Conservation (phyloP, 768 basidiomycete species). For the Rhodotorula diobovata region DNA sequence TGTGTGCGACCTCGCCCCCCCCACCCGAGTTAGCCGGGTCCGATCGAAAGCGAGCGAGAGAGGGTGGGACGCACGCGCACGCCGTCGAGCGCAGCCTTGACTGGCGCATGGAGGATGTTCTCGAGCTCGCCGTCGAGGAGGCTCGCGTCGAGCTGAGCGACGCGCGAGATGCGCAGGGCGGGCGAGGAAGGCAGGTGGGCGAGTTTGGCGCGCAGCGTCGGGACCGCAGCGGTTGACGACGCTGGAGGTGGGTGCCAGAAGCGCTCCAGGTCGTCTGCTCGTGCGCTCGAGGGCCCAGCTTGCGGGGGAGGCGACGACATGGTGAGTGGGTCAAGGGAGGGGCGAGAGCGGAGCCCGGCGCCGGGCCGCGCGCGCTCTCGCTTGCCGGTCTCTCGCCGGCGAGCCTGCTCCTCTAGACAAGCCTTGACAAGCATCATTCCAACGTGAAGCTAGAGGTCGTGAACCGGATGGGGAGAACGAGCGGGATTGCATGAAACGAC, state of each 20-base stretch:
- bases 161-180: slow-evolving; percentile 56
- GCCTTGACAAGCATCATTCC: not conserved
- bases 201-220: slow-evolving; percentile 16
- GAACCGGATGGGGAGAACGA: not conserved
- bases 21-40: slow-evolving; percentile 50
- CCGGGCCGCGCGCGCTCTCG: too few species aligned
- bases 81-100: slow-evolving; percentile 64
- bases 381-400: not conserved
- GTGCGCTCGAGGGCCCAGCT: not conserved
- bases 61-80: slow-evolving; percentile 16
- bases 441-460: not conserved
- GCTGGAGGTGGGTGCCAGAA: slow-evolving; percentile 36
- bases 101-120: slow-evolving; percentile 72
- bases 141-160: slow-evolving; percentile 86
- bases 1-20: slow-evolving; percentile 59
- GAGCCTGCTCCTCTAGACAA: too few species aligned
- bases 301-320: not conserved
- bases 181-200: slow-evolving; percentile 7
- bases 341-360: too few species aligned
- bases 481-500: not conserved
- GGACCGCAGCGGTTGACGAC: not conserved
- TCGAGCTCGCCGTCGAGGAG: slow-evolving; percentile 83
- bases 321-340: not conserved
- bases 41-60: slow-evolving; percentile 49
- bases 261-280: not conserved